Conservation (phyloP, 306 rosid genomes). For the Vigna radiata region DNA sequence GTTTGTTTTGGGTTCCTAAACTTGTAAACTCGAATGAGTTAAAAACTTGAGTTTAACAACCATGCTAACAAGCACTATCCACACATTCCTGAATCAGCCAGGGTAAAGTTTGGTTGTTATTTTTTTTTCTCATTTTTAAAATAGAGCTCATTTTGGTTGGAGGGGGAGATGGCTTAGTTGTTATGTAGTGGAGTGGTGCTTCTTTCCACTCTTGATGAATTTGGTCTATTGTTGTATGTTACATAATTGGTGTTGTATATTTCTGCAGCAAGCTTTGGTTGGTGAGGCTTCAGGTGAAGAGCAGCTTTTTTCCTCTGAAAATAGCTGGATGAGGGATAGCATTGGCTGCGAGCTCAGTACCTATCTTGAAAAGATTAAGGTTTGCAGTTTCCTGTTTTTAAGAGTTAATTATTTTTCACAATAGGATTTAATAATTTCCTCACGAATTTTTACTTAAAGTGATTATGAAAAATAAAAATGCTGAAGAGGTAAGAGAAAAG, state of each 20-base stretch:
- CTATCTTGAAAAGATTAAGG: slow-evolving; percentile 82
- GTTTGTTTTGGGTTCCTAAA: no score
- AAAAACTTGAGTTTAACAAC: no score
- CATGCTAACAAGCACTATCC: not conserved
- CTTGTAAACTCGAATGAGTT: no score
- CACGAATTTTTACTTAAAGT: no score
- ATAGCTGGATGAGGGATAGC: slow-evolving; percentile 61
- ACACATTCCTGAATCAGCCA: slow-evolving; percentile 2
- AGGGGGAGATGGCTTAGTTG: slow-evolving; percentile 34
- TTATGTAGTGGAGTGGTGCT: slow-evolving; percentile 42
- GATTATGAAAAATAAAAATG: no score
- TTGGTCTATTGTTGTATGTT: slow-evolving; percentile 32
- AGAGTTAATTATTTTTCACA: not conserved
- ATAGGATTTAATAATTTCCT: no score
- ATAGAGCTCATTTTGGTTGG: slow-evolving; percentile 36
- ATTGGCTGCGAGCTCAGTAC: slow-evolving; percentile 67
- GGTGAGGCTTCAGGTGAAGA: slow-evolving; percentile 87
- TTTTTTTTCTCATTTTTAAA: slow-evolving; percentile 23
- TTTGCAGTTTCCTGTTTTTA: slow-evolving; percentile 40
- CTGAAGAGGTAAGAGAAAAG: no score
- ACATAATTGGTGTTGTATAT: slow-evolving; percentile 41
- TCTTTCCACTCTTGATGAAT: slow-evolving; percentile 18
- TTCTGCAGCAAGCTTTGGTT: slow-evolving; percentile 89
- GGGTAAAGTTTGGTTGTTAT: slow-evolving; percentile 15
- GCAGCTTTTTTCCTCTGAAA: slow-evolving; percentile 81